Conservation (phyloP, 768 basidiomycete species). For the Lactarius akahatsu region DNA sequence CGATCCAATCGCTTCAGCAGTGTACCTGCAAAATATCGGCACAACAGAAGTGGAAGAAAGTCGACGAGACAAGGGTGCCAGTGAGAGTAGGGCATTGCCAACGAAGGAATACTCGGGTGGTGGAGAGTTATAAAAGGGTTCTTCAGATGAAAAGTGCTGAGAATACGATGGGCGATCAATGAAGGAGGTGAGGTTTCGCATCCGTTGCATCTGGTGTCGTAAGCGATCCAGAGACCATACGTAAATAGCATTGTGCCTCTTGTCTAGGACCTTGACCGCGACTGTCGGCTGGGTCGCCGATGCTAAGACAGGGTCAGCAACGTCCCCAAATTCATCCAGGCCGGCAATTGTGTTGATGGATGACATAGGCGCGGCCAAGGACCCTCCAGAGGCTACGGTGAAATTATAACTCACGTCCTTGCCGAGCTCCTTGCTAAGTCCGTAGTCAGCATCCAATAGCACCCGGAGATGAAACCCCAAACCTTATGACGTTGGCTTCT, state of each 20-base stretch:
- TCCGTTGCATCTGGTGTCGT: slow-evolving; percentile 84
- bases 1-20: slow-evolving; percentile 92
- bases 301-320: slow-evolving; percentile 76
- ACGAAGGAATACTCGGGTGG: slow-evolving; percentile 91
- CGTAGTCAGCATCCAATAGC: slow-evolving; percentile 11
- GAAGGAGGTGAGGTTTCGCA: slow-evolving; percentile 90
- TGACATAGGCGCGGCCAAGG: slow-evolving; percentile 75
- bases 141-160: slow-evolving; percentile 90
- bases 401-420: slow-evolving; percentile 93
- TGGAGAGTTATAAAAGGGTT: slow-evolving; percentile 88
- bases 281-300: slow-evolving; percentile 79
- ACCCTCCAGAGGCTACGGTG: slow-evolving; percentile 79
- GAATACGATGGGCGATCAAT: slow-evolving; percentile 92
- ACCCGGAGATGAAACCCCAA: slow-evolving; percentile 30
- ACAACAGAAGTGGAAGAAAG: slow-evolving; percentile 72
- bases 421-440: slow-evolving; percentile 72
- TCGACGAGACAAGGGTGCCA: slow-evolving; percentile 76
- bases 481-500: slow-evolving; percentile 95
- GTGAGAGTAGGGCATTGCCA: slow-evolving; percentile 79
- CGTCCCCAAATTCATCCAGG: slow-evolving; percentile 89
- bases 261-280: slow-evolving; percentile 89
- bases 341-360: slow-evolving; percentile 84
- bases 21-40: slow-evolving; percentile 92
- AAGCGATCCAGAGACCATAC: slow-evolving; percentile 89
- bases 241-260: slow-evolving; percentile 81